Base-by-base conservation (phyloP, 2,329 filamentous ascomycete species). In the Thelonectria olida region DNA sequence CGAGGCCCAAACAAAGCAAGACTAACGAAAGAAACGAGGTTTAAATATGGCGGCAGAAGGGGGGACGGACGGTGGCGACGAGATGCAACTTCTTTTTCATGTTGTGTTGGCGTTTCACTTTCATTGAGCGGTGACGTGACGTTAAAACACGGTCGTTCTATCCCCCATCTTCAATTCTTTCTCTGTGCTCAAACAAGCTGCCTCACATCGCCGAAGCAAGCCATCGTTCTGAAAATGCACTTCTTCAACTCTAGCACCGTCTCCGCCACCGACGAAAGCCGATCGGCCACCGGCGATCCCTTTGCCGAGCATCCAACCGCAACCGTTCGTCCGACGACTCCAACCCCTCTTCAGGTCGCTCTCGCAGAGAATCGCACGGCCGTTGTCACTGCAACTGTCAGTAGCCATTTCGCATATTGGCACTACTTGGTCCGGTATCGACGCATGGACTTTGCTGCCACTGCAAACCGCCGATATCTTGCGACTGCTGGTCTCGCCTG, bases 351-450 rank as follows among this genome's bases (percentile, higher is more conserved):
- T 56, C 64, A 70, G 55, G 47, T 61, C 23, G 56, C 64, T 22
- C 59, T 71, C 47, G 63, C 62, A 61, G 61, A 63, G 49, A 64
- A 70, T 53, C 67, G 68, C 38, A 70, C 61, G 53, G 62, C 64
- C 31, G 61, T 72, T 59, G 44, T 72, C 23, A 61, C 68, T 22
- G 62, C 65, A 28, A 71, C 69, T 28, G 61, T 72, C 36, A 54
- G 65, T 54, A 61, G 68, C 25, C 69, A 72, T 59, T 72, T 72
- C 42, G 62, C 62, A 23, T 66, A 71, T 52, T 72, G 68, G 59
- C 68, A 72, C 49, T 72, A 70, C 59, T 53, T 71, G 19, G 67
- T 61, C 27, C 56, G 64, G 13, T 60, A 63, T 28, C 65, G 58
- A 34, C 67, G 58, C 44, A 64, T 72, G 54, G 42, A 69, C 52